phyloP scores from a whole-genome alignment of 2,329 filamentous ascomycete genomes.

The Zymoseptoria crescenta region DNA sequence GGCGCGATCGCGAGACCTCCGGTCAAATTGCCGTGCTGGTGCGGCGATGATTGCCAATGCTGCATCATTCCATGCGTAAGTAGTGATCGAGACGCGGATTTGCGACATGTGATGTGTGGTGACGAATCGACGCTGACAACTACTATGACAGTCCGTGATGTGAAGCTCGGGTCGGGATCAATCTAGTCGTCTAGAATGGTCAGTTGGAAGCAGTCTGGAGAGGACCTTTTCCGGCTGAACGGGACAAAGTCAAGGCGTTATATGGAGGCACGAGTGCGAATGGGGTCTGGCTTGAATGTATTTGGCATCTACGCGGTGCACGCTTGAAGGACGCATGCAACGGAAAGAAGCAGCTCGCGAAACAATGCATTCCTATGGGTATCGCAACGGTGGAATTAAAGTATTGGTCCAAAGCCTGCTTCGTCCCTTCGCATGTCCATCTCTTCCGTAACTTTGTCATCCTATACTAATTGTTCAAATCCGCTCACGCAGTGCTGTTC shows the following conservation, averaged over 20 bases:
- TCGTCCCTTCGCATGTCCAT: neutral
- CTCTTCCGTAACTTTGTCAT: neutral
- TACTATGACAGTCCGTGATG: conserved; percentile 8
- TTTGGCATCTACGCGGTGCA: neutral
- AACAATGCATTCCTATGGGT: neutral
- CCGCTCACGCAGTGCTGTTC: neutral
- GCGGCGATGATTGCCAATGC: conserved; percentile 24
- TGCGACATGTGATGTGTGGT: neutral
- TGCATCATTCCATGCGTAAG: conserved; percentile 17
- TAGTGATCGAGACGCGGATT: neutral
- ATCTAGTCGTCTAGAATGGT: too few species aligned
- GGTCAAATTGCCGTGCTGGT: conserved; percentile 29
- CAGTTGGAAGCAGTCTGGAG: too few species aligned
- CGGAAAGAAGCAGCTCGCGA: too few species aligned
- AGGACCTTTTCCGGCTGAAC: too few species aligned
- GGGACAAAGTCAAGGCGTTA: too few species aligned
- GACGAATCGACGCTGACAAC: neutral
- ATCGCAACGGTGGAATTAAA: neutral
- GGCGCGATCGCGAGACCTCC: conserved; percentile 17
- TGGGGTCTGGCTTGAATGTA: neutral
- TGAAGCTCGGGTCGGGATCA: neutral
- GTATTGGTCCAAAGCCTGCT: neutral
- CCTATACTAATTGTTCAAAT: neutral
- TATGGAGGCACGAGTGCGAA: neutral
- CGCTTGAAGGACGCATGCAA: too few species aligned